A percentile compares a stretch with the other conserved stretches of the same genome.
These are phyloP conservation scores for Arthrobotrys entomopaga DNA, from an alignment of 2,329 filamentous ascomycete species.

Conservation along the genomic window DNA sequence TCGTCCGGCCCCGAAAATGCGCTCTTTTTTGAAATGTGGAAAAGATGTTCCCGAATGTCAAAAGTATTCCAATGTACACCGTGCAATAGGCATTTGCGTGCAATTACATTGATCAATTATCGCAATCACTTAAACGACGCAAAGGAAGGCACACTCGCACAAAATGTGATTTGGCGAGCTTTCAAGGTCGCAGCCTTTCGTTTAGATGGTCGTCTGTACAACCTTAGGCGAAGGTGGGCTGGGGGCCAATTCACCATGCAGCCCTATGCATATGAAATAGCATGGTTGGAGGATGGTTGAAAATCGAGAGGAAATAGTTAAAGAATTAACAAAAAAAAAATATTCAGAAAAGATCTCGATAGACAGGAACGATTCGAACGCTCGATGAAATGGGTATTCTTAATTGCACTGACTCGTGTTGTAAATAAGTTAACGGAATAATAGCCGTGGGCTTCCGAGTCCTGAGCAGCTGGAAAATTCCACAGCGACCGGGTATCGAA, in stretches of 20 bases:
- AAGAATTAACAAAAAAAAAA: no score
- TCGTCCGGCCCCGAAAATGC: no score
- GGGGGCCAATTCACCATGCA: conserved; percentile 31
- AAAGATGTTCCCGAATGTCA: no score
- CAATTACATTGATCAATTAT: no score
- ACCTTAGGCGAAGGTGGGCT: conserved; percentile 19
- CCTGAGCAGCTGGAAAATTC: conserved; percentile 28
- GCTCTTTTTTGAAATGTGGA: no score
- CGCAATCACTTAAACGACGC: no score
- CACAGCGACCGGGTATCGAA: conserved; percentile 18
- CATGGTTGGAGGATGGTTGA: no score
- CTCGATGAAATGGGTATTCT: conserved; percentile 8
- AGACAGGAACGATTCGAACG: no score
- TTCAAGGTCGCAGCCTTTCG: not conserved
- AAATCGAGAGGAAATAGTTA: not conserved
- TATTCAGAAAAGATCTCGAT: no score
- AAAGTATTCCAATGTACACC: no score
- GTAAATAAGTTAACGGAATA: not conserved
- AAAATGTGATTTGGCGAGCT: not conserved
- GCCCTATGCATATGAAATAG: conserved; percentile 39
- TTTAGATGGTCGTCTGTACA: conserved; percentile 7
- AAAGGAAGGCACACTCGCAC: not conserved
- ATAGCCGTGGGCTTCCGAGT: conserved; percentile 16
- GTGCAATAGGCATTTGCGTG: no score
- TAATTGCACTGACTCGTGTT: conserved; percentile 34